phyloP scores from a whole-genome alignment of 2,329 filamentous ascomycete genomes.

The Davidsoniella virescens region DNA sequence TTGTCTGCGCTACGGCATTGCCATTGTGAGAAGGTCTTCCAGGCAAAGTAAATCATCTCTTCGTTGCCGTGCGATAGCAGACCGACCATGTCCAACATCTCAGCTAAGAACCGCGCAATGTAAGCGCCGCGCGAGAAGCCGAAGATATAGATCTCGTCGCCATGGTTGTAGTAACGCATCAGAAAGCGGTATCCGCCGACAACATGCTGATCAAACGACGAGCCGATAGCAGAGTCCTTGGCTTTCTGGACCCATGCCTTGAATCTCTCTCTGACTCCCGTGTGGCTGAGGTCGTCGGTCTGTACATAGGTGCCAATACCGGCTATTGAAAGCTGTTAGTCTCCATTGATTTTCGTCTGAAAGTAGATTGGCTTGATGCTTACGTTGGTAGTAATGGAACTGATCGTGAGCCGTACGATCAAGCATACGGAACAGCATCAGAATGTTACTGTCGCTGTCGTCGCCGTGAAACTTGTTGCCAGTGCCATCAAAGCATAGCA shows the following conservation, averaged over 20 bases:
- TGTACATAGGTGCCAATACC: conserved; percentile 61
- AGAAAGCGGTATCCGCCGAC: conserved; percentile 69
- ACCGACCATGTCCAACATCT: conserved; percentile 74
- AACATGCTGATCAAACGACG: conserved; percentile 68
- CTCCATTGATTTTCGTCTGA: neutral
- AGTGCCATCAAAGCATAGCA: conserved; percentile 47
- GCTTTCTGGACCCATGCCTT: conserved; percentile 54
- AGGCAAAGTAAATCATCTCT: conserved; percentile 70
- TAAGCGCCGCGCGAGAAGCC: conserved; percentile 61
- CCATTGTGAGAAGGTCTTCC: conserved; percentile 67
- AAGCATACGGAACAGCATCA: conserved; percentile 56
- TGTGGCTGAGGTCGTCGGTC: conserved; percentile 41
- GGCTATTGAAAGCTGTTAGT: conserved; percentile 22
- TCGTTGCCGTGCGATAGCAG: conserved; percentile 69
- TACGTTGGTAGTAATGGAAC: conserved; percentile 48
- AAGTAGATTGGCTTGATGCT: conserved; percentile 15
- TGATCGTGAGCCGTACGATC: conserved; percentile 47
- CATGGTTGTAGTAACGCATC: conserved; percentile 53
- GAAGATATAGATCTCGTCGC: conserved; percentile 54
- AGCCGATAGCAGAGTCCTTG: conserved; percentile 65
- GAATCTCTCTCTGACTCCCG: conserved; percentile 36
- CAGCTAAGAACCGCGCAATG: conserved; percentile 58
- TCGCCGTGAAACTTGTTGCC: conserved; percentile 49
- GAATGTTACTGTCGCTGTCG: conserved; percentile 47
- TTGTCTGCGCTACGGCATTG: conserved; percentile 37